A percentile compares a stretch with the other conserved stretches of the same genome.
Evolutionary conservation across 2,329 filamentous ascomycete genomes (phyloP).

Genomic region (Claviceps sp.): DNA sequence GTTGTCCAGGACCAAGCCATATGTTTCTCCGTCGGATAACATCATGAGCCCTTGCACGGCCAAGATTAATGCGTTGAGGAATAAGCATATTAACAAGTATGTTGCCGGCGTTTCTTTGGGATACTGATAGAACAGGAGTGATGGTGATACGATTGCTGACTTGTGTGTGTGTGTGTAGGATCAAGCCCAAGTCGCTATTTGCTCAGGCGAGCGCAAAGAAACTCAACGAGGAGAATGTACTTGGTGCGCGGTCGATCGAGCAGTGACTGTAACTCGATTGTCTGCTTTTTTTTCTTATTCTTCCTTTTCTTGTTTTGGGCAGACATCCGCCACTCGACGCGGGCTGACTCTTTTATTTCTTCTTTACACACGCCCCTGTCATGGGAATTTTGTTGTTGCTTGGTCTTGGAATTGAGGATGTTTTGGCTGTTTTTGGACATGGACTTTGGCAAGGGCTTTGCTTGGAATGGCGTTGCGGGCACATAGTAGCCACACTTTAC

Average conservation of each 20-base stretch:
- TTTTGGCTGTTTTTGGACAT: background rate
- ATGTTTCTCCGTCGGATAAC: conserved; percentile 74
- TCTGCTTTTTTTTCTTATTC: conserved; percentile 1
- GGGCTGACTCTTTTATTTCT: background rate
- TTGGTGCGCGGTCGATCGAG: conserved; percentile 23
- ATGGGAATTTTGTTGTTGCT: background rate
- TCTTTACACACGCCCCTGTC: background rate
- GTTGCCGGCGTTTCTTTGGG: conserved; percentile 16
- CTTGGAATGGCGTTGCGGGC: conserved; percentile 2
- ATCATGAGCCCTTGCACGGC: conserved; percentile 80
- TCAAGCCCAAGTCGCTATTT: conserved; percentile 56
- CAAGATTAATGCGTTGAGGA: conserved; percentile 69
- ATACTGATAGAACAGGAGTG: too few species aligned
- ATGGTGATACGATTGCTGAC: background rate
- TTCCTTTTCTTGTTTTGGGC: conserved; percentile 3
- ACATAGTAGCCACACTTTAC: background rate
- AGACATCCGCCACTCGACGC: background rate
- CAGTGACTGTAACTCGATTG: conserved; percentile 7
- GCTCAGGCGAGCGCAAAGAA: conserved; percentile 53
- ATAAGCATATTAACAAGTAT: conserved; percentile 68
- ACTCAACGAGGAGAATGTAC: conserved; percentile 33
- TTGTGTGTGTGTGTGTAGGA: conserved; percentile 23
- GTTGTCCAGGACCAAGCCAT: conserved; percentile 20
- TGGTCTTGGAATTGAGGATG: background rate
- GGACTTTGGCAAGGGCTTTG: background rate